Evolutionary conservation across 2,329 filamentous ascomycete species (phyloP).

Genomic region (Pseudopyrenochaeta lycopersici): DNA sequence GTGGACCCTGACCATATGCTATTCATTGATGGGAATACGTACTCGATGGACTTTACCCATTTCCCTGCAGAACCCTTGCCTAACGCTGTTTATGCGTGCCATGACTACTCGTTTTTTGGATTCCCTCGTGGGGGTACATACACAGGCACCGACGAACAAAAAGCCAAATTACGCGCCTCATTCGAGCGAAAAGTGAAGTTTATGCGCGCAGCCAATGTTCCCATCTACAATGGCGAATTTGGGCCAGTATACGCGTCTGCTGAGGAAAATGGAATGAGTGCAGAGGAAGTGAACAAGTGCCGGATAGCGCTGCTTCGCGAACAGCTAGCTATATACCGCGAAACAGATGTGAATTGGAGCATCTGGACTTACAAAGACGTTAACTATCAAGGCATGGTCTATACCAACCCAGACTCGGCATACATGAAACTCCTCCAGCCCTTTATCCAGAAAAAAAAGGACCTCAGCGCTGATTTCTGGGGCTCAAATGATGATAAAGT

Average conservation of each 20-base stretch:
- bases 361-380: constrained; percentile 30
- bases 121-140: constrained; percentile 54
- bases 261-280: constrained; percentile 7
- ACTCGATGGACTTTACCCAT: constrained; percentile 60
- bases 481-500: constrained; percentile 15
- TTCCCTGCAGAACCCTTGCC: constrained; percentile 54
- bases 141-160: constrained; percentile 54
- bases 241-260: constrained; percentile 18
- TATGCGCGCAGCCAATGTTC: constrained; percentile 17
- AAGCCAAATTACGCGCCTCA: constrained; percentile 40
- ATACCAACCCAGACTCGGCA: constrained; percentile 10
- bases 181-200: constrained; percentile 26
- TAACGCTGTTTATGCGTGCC: constrained; percentile 57
- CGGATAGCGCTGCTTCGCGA: constrained; percentile 14
- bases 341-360: constrained; percentile 16
- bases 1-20: constrained; percentile 55
- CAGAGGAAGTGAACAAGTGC: constrained; percentile 10
- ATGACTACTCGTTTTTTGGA: constrained; percentile 56
- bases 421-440: constrained; percentile 18
- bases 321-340: constrained; percentile 17
- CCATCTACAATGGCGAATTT: constrained; percentile 26
- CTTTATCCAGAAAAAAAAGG: constrained; percentile 21
- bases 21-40: constrained; percentile 63
- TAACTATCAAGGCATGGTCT: constrained; percentile 23
- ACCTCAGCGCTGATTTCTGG: constrained; percentile 17